These are phyloP conservation scores for Schizonepeta tenuifolia DNA, from an alignment of 257 asterid species.

Conservation along the genomic window DNA sequence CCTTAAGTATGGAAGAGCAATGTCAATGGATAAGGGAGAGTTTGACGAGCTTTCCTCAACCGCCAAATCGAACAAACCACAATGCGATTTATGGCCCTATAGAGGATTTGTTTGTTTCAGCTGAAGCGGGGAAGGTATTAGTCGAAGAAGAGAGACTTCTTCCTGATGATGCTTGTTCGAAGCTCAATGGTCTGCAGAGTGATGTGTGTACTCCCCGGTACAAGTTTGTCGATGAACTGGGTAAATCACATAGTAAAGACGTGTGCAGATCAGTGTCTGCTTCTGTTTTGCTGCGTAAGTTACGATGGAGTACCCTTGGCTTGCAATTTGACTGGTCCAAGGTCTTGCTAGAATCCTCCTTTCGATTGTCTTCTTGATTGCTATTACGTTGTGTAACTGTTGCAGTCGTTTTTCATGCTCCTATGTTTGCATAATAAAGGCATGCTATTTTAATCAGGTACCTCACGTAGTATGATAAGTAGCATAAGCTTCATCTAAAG, in stretches of 20 bases:
- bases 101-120: conserved; percentile 67
- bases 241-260: conserved; percentile 40
- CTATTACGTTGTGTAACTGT: conserved; percentile 16
- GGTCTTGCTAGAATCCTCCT: conserved; percentile 67
- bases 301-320: conserved; percentile 99
- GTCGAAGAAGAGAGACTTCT: conserved; percentile 44
- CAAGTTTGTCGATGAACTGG: conserved; percentile 53
- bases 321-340: conserved; percentile 99
- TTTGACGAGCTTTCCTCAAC: conserved; percentile 81
- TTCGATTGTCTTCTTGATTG: conserved; percentile 32
- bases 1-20: conserved; percentile 76
- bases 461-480: not conserved
- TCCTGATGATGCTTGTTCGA: conserved; percentile 32
- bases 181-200: conserved; percentile 28
- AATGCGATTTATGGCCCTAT: conserved; percentile 84
- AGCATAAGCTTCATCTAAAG: conserved; percentile 7
- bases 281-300: conserved; percentile 93
- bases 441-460: conserved; percentile 1
- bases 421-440: not conserved
- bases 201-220: conserved; percentile 45
- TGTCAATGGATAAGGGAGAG: conserved; percentile 86
- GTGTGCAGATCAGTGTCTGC: conserved; percentile 63
- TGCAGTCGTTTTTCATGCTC: not conserved
- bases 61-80: conserved; percentile 91
- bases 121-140: conserved; percentile 62